A percentile compares a stretch with the other conserved stretches of the same genome.
These are phyloP conservation scores for Leucocoprinus leucothites DNA, from an alignment of 768 basidiomycete genomes.

Conservation along the genomic window DNA sequence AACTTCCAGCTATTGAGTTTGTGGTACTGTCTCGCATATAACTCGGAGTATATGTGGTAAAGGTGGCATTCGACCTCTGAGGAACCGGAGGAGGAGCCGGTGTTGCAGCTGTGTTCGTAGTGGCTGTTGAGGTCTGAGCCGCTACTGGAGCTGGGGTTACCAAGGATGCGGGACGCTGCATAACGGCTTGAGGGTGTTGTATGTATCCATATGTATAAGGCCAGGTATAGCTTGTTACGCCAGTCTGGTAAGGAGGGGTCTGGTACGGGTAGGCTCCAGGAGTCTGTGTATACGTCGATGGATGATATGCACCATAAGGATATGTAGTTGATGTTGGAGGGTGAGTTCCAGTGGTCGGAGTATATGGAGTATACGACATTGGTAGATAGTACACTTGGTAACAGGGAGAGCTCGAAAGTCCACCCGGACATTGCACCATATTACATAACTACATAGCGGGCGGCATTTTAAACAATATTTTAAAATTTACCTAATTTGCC, in stretches of 20 bases:
- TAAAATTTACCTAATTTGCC: constrained; percentile 11
- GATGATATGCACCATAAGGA: constrained; percentile 62
- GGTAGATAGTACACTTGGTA: background rate
- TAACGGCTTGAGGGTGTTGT: constrained; percentile 27
- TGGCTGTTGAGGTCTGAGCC: constrained; percentile 17
- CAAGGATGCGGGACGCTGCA: constrained; percentile 6
- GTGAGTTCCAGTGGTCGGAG: constrained; percentile 35
- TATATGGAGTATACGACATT: constrained; percentile 27
- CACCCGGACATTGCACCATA: too few relatives aligned
- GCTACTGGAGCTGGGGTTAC: constrained; percentile 21
- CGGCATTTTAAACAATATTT: too few relatives aligned
- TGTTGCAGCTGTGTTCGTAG: constrained; percentile 17
- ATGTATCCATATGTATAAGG: constrained; percentile 67
- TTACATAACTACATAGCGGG: too few relatives aligned
- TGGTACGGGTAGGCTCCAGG: constrained; percentile 51
- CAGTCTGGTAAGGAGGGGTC: constrained; percentile 53
- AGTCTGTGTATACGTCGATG: constrained; percentile 43
- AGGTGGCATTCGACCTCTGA: constrained; percentile 43
- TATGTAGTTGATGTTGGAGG: constrained; percentile 50
- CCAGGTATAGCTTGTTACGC: constrained; percentile 72
- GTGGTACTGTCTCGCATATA: constrained; percentile 47
- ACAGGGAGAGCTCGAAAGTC: too few relatives aligned
- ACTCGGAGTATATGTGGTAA: constrained; percentile 55
- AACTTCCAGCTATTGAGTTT: constrained; percentile 35
- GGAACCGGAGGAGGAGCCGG: constrained; percentile 24